A percentile compares a stretch with the other conserved stretches of the same genome.
Evolutionary conservation across 306 rosid species (phyloP).

Genomic region (Gleditsia sinensis): DNA sequence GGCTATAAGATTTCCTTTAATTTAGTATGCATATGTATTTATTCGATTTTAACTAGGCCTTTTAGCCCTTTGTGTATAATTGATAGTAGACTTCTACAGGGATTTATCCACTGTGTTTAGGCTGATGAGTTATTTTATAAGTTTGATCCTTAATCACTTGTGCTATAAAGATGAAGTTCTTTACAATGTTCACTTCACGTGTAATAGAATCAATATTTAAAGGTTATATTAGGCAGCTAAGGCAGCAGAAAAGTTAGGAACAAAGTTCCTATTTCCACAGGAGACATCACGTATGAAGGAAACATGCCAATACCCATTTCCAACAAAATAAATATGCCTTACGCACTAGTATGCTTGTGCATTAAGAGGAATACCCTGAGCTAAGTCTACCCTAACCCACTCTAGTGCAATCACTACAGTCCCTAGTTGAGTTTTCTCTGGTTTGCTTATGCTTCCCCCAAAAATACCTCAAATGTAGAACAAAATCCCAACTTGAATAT

Average conservation of each 20-base stretch:
- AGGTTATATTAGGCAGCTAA: constrained; percentile 60
- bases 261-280: constrained; percentile 52
- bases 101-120: constrained; percentile 60
- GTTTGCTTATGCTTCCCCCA: no score
- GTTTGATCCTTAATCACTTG: constrained; percentile 47
- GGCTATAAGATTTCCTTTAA: background rate
- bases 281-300: no score
- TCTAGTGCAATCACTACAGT: no score
- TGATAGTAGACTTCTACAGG: constrained; percentile 45
- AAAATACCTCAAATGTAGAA: no score
- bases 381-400: no score
- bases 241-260: constrained; percentile 44
- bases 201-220: constrained; percentile 53
- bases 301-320: no score
- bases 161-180: constrained; percentile 39
- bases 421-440: no score
- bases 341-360: no score
- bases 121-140: constrained; percentile 58
- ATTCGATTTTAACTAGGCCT: background rate
- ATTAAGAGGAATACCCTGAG: no score
- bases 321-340: no score
- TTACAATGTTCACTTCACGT: constrained; percentile 53
- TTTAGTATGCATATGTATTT: background rate
- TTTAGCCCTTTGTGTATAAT: background rate
- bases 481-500: no score